phyloP scores from a whole-genome alignment of 768 basidiomycete genomes.

The Cystobasidium ongulense region DNA sequence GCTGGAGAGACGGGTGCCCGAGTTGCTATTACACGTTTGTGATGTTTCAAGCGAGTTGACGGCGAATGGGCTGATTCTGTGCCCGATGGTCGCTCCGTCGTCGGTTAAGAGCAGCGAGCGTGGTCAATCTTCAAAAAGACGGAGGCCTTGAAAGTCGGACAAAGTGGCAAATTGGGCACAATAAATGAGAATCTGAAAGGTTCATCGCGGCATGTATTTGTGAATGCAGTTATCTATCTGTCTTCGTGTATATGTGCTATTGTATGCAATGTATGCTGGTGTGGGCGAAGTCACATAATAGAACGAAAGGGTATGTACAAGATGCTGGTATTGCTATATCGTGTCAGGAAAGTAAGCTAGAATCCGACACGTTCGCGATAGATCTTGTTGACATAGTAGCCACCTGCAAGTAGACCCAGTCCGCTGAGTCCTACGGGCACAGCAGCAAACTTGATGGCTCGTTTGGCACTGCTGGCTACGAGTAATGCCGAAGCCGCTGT shows the following conservation, averaged over 20 bases:
- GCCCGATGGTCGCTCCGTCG: not conserved
- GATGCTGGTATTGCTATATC: too few relatives aligned
- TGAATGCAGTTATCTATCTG: too few relatives aligned
- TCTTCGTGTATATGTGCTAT: too few relatives aligned
- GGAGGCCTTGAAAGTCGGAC: not conserved
- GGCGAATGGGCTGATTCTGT: not conserved
- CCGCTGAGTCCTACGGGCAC: constrained; percentile 5
- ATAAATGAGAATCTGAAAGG: too few relatives aligned
- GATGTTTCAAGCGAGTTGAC: not conserved
- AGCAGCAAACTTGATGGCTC: constrained; percentile 8
- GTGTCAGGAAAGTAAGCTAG: too few relatives aligned
- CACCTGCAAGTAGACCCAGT: constrained; percentile 7
- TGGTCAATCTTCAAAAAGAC: not conserved
- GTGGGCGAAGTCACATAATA: too few relatives aligned
- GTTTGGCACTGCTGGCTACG: not conserved
- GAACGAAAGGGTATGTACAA: too few relatives aligned
- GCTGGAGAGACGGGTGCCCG: not conserved
- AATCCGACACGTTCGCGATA: constrained; percentile 13
- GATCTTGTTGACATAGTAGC: constrained; percentile 19
- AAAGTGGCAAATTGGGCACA: not conserved
- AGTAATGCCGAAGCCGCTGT: constrained; percentile 26
- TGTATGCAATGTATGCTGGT: too few relatives aligned
- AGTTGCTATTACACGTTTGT: not conserved
- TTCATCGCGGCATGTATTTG: too few relatives aligned
- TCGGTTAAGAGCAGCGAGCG: not conserved